Conservation (phyloP, 441 rosid genomes). For the Corymbia citriodora region DNA sequence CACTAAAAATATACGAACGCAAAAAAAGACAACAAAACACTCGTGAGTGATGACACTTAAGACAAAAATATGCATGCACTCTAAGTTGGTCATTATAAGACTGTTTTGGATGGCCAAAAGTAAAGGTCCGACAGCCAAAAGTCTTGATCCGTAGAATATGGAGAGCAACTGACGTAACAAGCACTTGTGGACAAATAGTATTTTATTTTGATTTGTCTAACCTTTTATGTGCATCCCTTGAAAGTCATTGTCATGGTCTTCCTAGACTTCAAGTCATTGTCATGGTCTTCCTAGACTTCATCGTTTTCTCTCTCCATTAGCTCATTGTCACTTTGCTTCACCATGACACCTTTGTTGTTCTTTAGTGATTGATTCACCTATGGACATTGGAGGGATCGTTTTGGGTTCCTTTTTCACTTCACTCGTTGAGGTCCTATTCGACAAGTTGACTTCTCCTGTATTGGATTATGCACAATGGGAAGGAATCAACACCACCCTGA, state of each 20-base stretch:
- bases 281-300: not conserved
- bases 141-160: too few relatives aligned
- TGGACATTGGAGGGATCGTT: not conserved
- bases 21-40: too few relatives aligned
- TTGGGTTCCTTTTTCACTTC: not conserved
- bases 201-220: too few relatives aligned
- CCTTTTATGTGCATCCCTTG: too few relatives aligned
- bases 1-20: too few relatives aligned
- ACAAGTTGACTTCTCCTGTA: not conserved
- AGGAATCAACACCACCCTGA: not conserved
- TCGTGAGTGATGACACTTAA: too few relatives aligned
- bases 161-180: not conserved
- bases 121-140: too few relatives aligned
- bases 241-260: not conserved
- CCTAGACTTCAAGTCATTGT: not conserved
- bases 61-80: too few relatives aligned
- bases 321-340: not conserved
- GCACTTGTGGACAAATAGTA: too few relatives aligned
- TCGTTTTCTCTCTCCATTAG: not conserved
- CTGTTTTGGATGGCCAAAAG: too few relatives aligned
- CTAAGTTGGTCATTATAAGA: too few relatives aligned
- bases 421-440: rapidly evolving
- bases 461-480: not conserved
- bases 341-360: not conserved
- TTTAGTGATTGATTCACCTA: not conserved